Percentiles rank a stretch among this genome's conserved stretches.
Conservation (phyloP, 2,329 filamentous ascomycete genomes). For the Lachnellula hyalina region DNA sequence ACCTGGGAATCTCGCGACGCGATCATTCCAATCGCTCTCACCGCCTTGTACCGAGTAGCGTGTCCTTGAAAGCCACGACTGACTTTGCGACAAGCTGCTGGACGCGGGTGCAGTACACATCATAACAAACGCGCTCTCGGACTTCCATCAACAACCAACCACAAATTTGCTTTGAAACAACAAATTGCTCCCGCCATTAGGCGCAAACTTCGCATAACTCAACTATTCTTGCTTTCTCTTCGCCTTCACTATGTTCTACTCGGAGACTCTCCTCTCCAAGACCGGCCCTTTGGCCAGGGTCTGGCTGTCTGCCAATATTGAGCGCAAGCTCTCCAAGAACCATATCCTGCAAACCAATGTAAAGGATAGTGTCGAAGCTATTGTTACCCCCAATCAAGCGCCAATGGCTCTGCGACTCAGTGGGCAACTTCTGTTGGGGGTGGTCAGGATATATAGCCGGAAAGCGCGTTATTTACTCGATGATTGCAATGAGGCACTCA, state of each 20-base stretch:
- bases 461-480: slow-evolving; percentile 95
- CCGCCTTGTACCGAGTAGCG: neutral
- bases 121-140: slow-evolving; percentile 22
- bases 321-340: slow-evolving; percentile 96
- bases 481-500: slow-evolving; percentile 93
- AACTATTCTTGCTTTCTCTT: slow-evolving; percentile 13
- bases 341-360: slow-evolving; percentile 94
- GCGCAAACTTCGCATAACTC: slow-evolving; percentile 22
- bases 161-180: slow-evolving; percentile 13
- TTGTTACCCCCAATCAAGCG: slow-evolving; percentile 87
- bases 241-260: slow-evolving; percentile 79
- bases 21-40: slow-evolving; percentile 6
- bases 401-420: slow-evolving; percentile 92
- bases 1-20: slow-evolving; percentile 5
- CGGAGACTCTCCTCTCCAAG: slow-evolving; percentile 91
- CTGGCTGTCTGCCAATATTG: slow-evolving; percentile 96
- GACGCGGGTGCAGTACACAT: slow-evolving; percentile 20
- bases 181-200: slow-evolving; percentile 13
- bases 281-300: slow-evolving; percentile 94
- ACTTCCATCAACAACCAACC: slow-evolving; percentile 5
- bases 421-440: slow-evolving; percentile 88
- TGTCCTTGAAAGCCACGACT: slow-evolving; percentile 12
- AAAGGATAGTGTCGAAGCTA: slow-evolving; percentile 88
- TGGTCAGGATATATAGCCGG: slow-evolving; percentile 94
- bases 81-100: slow-evolving; percentile 14